A percentile compares a stretch with the other conserved stretches of the same genome.
Conservation (phyloP, 2,329 filamentous ascomycete species). For the Hypocreales sp. region DNA sequence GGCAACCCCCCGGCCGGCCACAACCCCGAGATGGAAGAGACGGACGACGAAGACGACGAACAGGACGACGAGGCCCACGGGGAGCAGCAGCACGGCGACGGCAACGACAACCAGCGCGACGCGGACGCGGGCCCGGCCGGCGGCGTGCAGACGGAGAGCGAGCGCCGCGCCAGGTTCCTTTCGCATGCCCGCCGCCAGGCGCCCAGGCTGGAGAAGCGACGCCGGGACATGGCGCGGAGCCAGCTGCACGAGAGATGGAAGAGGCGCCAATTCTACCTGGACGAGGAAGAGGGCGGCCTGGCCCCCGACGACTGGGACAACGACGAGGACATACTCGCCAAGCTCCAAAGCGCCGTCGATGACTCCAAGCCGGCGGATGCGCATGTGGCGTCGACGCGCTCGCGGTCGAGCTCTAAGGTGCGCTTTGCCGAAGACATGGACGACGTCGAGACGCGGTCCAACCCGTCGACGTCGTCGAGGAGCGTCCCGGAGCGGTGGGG, state of each 20-base stretch:
- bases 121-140: background rate
- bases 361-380: too few species aligned
- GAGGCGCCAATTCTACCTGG: constrained; percentile 65
- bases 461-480: constrained; percentile 56
- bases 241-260: constrained; percentile 59
- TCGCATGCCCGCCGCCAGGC: constrained; percentile 18
- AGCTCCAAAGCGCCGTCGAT: constrained; percentile 11
- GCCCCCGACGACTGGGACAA: constrained; percentile 48
- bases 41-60: constrained; percentile 11
- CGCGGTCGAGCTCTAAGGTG: constrained; percentile 65
- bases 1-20: constrained; percentile 9
- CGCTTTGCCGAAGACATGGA: constrained; percentile 58
- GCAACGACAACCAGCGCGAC: constrained; percentile 7
- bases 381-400: constrained; percentile 25
- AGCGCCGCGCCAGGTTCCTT: constrained; percentile 21
- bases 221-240: constrained; percentile 28
- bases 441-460: constrained; percentile 56
- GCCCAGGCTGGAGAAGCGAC: constrained; percentile 22
- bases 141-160: constrained; percentile 19
- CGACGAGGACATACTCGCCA: constrained; percentile 38
- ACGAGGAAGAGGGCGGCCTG: constrained; percentile 66
- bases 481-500: constrained; percentile 62
- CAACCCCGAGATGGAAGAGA: constrained; percentile 8
- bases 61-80: constrained; percentile 9
- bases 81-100: constrained; percentile 9